These are phyloP conservation scores for sunflower (Helianthus annuus) DNA, from an alignment of 129 eudicot genomes.

Conservation along the genomic window HanXRQr2.0-SUNRISE NC_035436.2:179391759-179392258, in stretches of 20 bases:
- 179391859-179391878: slow-evolving; percentile 16
- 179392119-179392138: not conserved
- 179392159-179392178: slow-evolving; percentile 15
- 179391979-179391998: slow-evolving; percentile 13
- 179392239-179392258: not conserved
- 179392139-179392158: slow-evolving; percentile 13
- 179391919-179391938: not conserved
- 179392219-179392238: not conserved
- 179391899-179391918: slow-evolving; percentile 14
- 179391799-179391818: slow-evolving; percentile 5
- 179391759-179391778: slow-evolving; percentile 15
- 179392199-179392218: not conserved
- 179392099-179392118: slow-evolving; percentile 15
- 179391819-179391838: slow-evolving; percentile 13
- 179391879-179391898: slow-evolving; percentile 3
- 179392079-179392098: slow-evolving; percentile 3
- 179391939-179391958: not conserved
- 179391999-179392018: slow-evolving; percentile 3
- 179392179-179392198: not conserved
- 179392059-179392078: slow-evolving; percentile 1
- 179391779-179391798: not conserved
- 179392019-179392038: not conserved
- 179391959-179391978: not conserved
- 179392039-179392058: slow-evolving; percentile 6
- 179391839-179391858: slow-evolving; percentile 23